Evolutionary conservation across 2,329 filamentous ascomycete species (phyloP), one percentile per base, ranked within the genome.

Genomic region (Trichoderma sp.): DNA sequence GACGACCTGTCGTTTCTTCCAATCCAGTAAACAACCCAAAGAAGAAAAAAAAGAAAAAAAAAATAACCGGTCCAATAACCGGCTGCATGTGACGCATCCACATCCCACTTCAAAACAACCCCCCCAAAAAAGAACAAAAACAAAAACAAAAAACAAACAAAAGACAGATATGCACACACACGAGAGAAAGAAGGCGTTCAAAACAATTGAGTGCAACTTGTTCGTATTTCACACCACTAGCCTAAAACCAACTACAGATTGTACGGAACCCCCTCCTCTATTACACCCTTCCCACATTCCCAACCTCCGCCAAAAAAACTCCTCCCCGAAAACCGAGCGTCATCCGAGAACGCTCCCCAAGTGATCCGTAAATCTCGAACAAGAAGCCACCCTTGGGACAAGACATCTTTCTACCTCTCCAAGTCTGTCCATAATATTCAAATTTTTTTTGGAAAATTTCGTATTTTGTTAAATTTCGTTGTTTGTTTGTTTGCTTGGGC

Each of bases 211-310:
- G 39, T 45, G 52, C 37, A 60, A 56, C 66, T 67, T 67, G 58
- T 63, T 67, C 42, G 66, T 48, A 67, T 67, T 67, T 32, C 34
- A 27, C 48, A 56, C 64, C 52, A 25, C 63, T 48, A 39, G 19
- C 35, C 48, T 54, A 32, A 54, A 35, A 58, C 56, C 15, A 54
- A 50, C 60, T 35, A 64, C 48, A 65, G 52, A 65, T 25, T 29
- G 42, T 64, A 32, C 35, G n/a, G 60, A 64, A 13, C 42, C 58
- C 48, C 25, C 6, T 34, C 42, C 34, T 50, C 42, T 56, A 25
- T 48, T 17, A n/a, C 58, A n/a, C 17, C 27, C 34, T 42, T 34
- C 25, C 45, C 25, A 17, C n/a, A 37, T 37, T 35, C 42, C 35
- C 50, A 67, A 56, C 57, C 17, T 27, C 57, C 56, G 8, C 64